Evolutionary conservation across 2,329 filamentous ascomycete species (phyloP).

Genomic region (Knufia petricola): DNA sequence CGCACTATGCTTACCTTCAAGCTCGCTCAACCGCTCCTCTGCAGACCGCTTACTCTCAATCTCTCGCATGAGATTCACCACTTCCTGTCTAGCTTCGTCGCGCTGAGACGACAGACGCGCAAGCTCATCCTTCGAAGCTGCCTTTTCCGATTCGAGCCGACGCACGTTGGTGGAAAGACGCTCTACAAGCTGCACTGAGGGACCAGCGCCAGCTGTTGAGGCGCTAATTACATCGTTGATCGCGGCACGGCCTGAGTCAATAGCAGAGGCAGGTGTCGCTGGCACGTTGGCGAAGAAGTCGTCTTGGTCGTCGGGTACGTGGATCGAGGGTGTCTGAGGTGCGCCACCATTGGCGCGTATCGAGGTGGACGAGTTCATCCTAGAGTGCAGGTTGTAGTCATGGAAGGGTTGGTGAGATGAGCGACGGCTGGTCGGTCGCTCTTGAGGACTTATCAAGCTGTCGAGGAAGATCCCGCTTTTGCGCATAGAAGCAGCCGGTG

Average conservation of each 20-base stretch:
- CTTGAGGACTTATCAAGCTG: conserved; percentile 27
- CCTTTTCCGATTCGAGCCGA: conserved; percentile 82
- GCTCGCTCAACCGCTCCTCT: conserved; percentile 48
- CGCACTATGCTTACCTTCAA: conserved; percentile 59
- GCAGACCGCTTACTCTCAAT: conserved; percentile 59
- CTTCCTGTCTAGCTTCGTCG: conserved; percentile 83
- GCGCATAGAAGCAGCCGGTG: conserved; percentile 33
- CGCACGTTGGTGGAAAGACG: conserved; percentile 91
- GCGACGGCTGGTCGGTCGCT: conserved; percentile 33
- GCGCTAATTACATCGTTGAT: conserved; percentile 79
- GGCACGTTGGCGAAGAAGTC: conserved; percentile 33
- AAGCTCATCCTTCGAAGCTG: conserved; percentile 78
- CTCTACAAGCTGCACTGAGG: conserved; percentile 89
- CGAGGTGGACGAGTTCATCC: conserved; percentile 39
- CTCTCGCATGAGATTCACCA: conserved; percentile 84
- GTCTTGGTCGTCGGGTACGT: conserved; percentile 41
- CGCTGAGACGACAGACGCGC: conserved; percentile 69
- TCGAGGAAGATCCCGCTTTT: conserved; percentile 25
- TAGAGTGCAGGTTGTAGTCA: conserved; percentile 32
- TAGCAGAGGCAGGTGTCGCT: conserved; percentile 27
- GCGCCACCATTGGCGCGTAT: conserved; percentile 30
- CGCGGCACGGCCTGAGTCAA: conserved; percentile 40
- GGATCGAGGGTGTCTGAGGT: conserved; percentile 36
- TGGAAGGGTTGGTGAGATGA: conserved; percentile 31
- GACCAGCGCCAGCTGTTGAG: conserved; percentile 81